phyloP scores from a whole-genome alignment of 1,139 yeast species.

The Geotrichum phurueaensis region DNA sequence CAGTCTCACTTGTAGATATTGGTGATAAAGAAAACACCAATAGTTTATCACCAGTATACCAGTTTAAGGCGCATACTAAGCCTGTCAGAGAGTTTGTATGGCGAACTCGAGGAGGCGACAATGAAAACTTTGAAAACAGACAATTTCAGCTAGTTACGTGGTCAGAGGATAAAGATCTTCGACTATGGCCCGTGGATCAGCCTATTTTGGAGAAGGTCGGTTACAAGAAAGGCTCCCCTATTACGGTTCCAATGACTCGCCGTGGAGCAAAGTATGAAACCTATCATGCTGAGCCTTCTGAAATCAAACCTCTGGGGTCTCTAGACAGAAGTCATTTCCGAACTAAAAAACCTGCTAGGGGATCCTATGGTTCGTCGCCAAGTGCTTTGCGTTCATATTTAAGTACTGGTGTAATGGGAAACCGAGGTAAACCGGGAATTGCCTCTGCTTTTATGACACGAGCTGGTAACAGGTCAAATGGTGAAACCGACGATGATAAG shows the following conservation, averaged over 20 bases:
- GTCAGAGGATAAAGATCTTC: constrained; percentile 81
- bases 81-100: constrained; percentile 84
- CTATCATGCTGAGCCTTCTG: constrained; percentile 46
- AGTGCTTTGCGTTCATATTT: constrained; percentile 12
- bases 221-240: constrained; percentile 42
- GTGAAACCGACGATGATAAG: constrained; percentile 23
- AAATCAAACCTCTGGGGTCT: background rate
- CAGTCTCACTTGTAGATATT: constrained; percentile 58
- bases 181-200: constrained; percentile 73
- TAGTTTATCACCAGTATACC: constrained; percentile 35
- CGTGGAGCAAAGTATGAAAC: constrained; percentile 45
- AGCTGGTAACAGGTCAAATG: constrained; percentile 16
- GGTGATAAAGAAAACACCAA: constrained; percentile 29
- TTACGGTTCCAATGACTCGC: constrained; percentile 37
- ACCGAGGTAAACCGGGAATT: constrained; percentile 13
- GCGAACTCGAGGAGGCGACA: constrained; percentile 53
- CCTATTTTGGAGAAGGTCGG: constrained; percentile 54
- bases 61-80: constrained; percentile 76
- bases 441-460: constrained; percentile 17
- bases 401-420: constrained; percentile 4
- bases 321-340: constrained; percentile 1
- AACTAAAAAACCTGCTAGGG: constrained; percentile 11
- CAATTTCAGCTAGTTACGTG: constrained; percentile 89
- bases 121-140: constrained; percentile 52
- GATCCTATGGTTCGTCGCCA: constrained; percentile 14